These are phyloP conservation scores for Schizothecium vesticola DNA, from an alignment of 495 filamentous ascomycete species.

Conservation along the genomic window DNA sequence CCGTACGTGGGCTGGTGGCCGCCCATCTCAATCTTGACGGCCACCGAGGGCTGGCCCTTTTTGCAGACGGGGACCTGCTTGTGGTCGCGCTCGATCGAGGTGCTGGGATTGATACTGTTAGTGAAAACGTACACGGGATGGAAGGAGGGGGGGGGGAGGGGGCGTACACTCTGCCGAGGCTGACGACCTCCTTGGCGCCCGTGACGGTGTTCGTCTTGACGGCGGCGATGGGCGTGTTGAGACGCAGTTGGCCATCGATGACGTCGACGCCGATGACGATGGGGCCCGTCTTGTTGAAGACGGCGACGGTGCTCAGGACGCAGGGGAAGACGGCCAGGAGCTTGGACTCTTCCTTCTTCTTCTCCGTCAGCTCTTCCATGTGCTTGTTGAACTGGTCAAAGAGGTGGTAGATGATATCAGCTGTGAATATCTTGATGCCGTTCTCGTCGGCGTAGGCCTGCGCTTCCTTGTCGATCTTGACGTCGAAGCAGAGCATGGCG, in stretches of 20 bases:
- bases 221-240: conserved; percentile 83
- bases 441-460: conserved; percentile 85
- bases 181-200: conserved; percentile 73
- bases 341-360: conserved; percentile 94
- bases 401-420: conserved; percentile 98
- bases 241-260: conserved; percentile 73
- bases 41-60: conserved; percentile 92
- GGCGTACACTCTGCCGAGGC: conserved; percentile 91
- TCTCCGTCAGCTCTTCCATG: conserved; percentile 76
- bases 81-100: conserved; percentile 95
- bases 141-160: conserved; percentile 13
- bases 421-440: conserved; percentile 96
- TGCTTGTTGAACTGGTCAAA: conserved; percentile 96
- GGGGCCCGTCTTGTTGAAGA: conserved; percentile 97
- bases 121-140: conserved; percentile 10
- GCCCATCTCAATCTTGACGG: conserved; percentile 93
- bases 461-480: conserved; percentile 98
- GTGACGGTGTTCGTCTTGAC: conserved; percentile 76
- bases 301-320: conserved; percentile 77
- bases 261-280: conserved; percentile 97
- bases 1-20: conserved; percentile 93
- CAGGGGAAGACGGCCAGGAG: conserved; percentile 95
- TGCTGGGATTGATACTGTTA: conserved; percentile 41
- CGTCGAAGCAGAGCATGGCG: conserved; percentile 99
- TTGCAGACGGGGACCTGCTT: conserved; percentile 88